phyloP scores from a whole-genome alignment of 768 basidiomycete genomes.

The Lactarius trivialis region DNA sequence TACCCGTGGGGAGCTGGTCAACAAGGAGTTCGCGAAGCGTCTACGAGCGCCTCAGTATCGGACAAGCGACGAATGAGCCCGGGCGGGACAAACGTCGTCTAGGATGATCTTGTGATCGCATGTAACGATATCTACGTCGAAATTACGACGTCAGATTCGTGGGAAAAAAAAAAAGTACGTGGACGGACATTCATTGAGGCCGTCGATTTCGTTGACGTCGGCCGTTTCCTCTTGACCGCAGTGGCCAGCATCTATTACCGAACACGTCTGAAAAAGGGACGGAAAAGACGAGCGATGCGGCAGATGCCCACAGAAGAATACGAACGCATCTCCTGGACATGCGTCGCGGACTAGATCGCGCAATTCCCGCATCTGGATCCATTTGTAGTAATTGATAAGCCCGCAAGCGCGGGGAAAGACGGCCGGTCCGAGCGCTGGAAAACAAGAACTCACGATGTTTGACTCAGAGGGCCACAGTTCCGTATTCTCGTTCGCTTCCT shows the following conservation, averaged over 20 bases:
- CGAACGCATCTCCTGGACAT: slow-evolving; percentile 15
- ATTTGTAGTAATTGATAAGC: background rate
- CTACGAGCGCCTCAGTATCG: slow-evolving; percentile 7
- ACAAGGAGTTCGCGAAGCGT: slow-evolving; percentile 18
- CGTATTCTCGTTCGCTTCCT: background rate
- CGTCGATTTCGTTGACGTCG: background rate
- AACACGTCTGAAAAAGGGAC: background rate
- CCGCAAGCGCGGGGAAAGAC: background rate
- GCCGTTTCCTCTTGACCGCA: background rate
- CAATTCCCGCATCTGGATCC: slow-evolving; percentile 18
- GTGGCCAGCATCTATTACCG: slow-evolving; percentile 6
- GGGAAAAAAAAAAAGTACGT: background rate
- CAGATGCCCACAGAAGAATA: slow-evolving; percentile 21
- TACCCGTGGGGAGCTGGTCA: slow-evolving; percentile 15
- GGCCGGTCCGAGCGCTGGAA: too few relatives aligned
- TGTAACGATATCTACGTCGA: slow-evolving; percentile 4
- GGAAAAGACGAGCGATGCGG: background rate
- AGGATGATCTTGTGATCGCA: slow-evolving; percentile 12
- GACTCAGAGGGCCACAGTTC: slow-evolving; percentile 5
- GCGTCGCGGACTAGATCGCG: slow-evolving; percentile 14
- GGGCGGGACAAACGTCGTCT: slow-evolving; percentile 17
- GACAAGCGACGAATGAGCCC: background rate
- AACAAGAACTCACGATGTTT: slow-evolving; percentile 18
- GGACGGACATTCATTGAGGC: slow-evolving; percentile 5
- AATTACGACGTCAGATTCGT: background rate